Percentiles rank a stretch among this genome's conserved stretches.
phyloP scores from a whole-genome alignment of 176 grass and related monocot species.

The barley (Hordeum vulgare) region MorexV3_pseudomolecules_assembly NC_058518.1:476398873-476399372 shows the following conservation, averaged over 20 bases:
- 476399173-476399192: slow-evolving; percentile 73
- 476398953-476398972: not conserved
- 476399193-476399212: slow-evolving; percentile 29
- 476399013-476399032: not conserved
- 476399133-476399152: slow-evolving; percentile 76
- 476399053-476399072: not conserved
- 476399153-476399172: slow-evolving; percentile 97
- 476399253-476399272: slow-evolving; percentile 74
- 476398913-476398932: not conserved
- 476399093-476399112: not conserved
- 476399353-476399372: slow-evolving; percentile 61
- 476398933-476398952: too few relatives aligned
- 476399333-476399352: slow-evolving; percentile 75
- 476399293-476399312: slow-evolving; percentile 38
- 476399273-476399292: slow-evolving; percentile 35
- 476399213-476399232: slow-evolving; percentile 39
- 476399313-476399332: slow-evolving; percentile 61
- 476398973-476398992: not conserved
- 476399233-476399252: slow-evolving; percentile 47
- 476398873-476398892: not conserved
- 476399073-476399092: not conserved
- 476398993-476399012: too few relatives aligned
- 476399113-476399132: slow-evolving; percentile 69
- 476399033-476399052: not conserved
- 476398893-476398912: not conserved